These are phyloP conservation scores for Microdochium bolleyi DNA, from an alignment of 2,329 filamentous ascomycete species.

Conservation along the genomic window DNA sequence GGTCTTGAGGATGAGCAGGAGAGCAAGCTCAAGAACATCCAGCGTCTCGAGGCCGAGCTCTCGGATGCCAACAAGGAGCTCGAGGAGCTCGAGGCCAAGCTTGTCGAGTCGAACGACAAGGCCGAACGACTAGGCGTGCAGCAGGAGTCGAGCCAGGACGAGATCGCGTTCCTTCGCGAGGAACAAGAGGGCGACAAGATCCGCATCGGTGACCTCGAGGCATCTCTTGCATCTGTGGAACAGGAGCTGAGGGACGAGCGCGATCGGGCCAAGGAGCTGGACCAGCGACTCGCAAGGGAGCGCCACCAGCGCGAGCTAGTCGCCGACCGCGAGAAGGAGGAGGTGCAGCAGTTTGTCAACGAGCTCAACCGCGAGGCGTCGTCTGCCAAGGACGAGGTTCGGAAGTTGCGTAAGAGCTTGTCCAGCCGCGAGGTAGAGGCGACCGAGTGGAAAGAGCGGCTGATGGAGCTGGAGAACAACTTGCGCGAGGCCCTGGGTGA, in stretches of 20 bases:
- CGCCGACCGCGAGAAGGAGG: constrained; percentile 83
- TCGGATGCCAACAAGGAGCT: constrained; percentile 80
- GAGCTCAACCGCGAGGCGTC: constrained; percentile 83
- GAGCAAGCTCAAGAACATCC: constrained; percentile 68
- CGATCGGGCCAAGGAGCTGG: constrained; percentile 64
- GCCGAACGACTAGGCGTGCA: constrained; percentile 82
- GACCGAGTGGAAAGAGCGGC: constrained; percentile 80
- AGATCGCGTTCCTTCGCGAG: constrained; percentile 90
- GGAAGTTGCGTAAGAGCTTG: constrained; percentile 74
- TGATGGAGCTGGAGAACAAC: constrained; percentile 84
- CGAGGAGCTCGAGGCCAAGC: constrained; percentile 74
- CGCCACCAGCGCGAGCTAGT: constrained; percentile 80
- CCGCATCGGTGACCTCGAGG: constrained; percentile 89
- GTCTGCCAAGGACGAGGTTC: constrained; percentile 75
- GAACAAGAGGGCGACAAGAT: constrained; percentile 98
- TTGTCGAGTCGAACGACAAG: constrained; percentile 81
- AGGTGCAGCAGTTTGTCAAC: constrained; percentile 87
- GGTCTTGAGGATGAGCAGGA: constrained; percentile 85
- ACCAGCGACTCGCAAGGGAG: constrained; percentile 70
- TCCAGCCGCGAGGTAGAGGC: constrained; percentile 82
- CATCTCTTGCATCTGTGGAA: constrained; percentile 70
- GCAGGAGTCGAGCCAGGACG: constrained; percentile 83
- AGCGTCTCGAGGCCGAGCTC: constrained; percentile 76
- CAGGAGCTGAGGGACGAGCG: constrained; percentile 76
- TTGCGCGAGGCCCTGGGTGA: constrained; percentile 82